Conservation (phyloP, 2,329 filamentous ascomycete species). For the Parafenestella ontariensis region DNA sequence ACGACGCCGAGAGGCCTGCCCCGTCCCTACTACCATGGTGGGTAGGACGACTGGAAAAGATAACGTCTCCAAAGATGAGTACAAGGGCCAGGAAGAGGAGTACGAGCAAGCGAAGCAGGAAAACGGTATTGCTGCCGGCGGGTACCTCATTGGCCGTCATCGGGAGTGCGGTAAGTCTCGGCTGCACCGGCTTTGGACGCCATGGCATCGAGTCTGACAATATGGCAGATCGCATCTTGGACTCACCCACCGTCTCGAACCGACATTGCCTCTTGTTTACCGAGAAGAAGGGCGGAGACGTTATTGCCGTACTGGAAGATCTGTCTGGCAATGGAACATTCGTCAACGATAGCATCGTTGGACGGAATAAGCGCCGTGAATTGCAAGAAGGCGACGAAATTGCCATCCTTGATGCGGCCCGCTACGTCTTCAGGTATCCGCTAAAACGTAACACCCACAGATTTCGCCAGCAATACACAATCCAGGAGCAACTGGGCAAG, state of each 20-base stretch:
- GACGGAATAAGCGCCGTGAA: constrained; percentile 89
- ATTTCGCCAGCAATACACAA: constrained; percentile 85
- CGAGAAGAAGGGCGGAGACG: constrained; percentile 64
- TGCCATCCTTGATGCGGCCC: constrained; percentile 80
- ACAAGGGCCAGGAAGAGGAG: constrained; percentile 67
- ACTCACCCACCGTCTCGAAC: constrained; percentile 85
- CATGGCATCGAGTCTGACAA: constrained; percentile 15
- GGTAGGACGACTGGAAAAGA: constrained; percentile 52
- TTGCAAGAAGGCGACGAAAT: constrained; percentile 91
- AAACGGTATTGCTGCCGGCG: constrained; percentile 69
- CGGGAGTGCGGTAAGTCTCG: constrained; percentile 81
- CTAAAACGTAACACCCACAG: constrained; percentile 63
- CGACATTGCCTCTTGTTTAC: constrained; percentile 76
- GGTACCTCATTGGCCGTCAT: constrained; percentile 91
- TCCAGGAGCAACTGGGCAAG: constrained; percentile 86
- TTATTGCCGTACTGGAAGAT: constrained; percentile 83
- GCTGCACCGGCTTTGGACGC: not conserved
- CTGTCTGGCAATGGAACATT: constrained; percentile 96
- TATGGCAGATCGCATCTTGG: constrained; percentile 70
- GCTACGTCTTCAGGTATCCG: constrained; percentile 93
- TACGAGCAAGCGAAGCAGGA: constrained; percentile 65
- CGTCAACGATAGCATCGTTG: constrained; percentile 89
- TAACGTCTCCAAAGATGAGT: constrained; percentile 58
- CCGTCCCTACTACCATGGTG: constrained; percentile 57
- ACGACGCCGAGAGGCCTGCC: constrained; percentile 75